Conservation (phyloP, 306 rosid genomes). For the Vigna hirtella region DNA sequence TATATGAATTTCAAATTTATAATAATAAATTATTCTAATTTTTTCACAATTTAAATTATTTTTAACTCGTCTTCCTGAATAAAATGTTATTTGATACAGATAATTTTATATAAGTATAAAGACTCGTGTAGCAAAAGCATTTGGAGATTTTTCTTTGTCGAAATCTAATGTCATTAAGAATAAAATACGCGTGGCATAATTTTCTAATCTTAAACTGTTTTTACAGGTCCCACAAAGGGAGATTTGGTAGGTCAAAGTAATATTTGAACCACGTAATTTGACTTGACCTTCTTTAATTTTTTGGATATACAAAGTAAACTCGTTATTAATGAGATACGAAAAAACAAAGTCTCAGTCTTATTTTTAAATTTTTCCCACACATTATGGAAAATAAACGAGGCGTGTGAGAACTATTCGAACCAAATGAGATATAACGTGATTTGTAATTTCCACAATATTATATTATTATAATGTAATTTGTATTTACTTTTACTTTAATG, state of each 20-base stretch:
- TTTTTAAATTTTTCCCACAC: no score
- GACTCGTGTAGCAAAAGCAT: neutral
- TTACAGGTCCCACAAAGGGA: neutral
- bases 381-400: no score
- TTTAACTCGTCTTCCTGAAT: neutral
- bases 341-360: no score
- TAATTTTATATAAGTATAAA: no score
- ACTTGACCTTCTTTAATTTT: neutral
- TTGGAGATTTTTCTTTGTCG: neutral
- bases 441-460: no score
- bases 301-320: neutral
- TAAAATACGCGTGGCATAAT: neutral
- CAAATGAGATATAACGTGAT: no score
- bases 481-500: no score
- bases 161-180: neutral
- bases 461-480: no score
- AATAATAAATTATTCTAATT: neutral
- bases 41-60: neutral
- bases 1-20: neutral
- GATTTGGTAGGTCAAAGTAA: constrained; percentile 12
- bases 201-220: neutral
- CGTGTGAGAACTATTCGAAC: no score
- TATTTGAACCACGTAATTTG: neutral
- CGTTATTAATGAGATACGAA: neutral
- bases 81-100: no score